A percentile compares a stretch with the other conserved stretches of the same genome.
Conservation (phyloP, 83 land plant genomes). For the Thuja plicata region DNA sequence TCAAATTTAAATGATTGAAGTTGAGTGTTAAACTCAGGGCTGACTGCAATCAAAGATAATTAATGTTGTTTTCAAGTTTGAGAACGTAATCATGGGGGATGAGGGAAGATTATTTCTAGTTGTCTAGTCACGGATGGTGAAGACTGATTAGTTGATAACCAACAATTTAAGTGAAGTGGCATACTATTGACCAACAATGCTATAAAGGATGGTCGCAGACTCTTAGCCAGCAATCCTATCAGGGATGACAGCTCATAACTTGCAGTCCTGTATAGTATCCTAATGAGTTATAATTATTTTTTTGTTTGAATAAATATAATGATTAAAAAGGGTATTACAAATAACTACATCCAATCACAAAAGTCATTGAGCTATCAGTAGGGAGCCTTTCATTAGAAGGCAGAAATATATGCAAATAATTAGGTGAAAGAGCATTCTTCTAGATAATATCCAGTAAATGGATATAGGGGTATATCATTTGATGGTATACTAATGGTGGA, state of each 20-base stretch:
- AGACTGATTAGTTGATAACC: background rate
- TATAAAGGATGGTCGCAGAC: background rate
- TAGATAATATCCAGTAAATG: no score
- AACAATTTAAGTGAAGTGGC: background rate
- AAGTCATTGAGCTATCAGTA: no score
- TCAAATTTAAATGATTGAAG: no score
- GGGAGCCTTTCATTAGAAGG: no score
- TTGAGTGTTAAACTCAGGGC: background rate
- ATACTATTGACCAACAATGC: background rate
- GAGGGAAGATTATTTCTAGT: background rate
- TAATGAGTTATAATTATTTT: background rate
- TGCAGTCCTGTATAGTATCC: background rate
- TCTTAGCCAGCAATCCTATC: background rate
- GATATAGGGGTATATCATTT: no score
- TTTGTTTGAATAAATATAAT: no score
- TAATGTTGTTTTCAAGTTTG: background rate
- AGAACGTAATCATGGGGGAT: background rate
- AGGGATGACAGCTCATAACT: background rate
- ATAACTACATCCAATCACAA: no score
- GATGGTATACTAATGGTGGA: no score
- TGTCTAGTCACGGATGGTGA: background rate
- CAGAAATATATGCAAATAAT: no score
- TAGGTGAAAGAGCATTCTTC: no score
- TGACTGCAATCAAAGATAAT: background rate
- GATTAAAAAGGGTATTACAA: no score